Evolutionary conservation across 169 alveolate species (phyloP).

Genomic region (Eimeria necatrix): DNA sequence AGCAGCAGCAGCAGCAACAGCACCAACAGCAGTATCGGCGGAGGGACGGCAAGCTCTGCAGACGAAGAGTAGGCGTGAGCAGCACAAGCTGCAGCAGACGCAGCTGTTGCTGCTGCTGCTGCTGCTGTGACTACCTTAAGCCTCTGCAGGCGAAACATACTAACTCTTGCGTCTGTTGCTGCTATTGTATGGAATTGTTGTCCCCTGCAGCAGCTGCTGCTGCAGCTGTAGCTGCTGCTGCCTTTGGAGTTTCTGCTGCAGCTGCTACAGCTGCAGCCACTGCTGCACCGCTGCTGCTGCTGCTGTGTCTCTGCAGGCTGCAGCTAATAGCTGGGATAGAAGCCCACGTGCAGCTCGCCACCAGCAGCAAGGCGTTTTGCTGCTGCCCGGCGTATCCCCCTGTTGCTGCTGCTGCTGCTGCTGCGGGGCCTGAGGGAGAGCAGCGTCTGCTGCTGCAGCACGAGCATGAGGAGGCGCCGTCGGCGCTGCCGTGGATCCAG

Average conservation of each 20-base stretch:
- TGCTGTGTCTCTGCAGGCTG: neutral
- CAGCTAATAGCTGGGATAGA: conserved; percentile 66
- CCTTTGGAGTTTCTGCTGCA: neutral
- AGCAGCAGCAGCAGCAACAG: conserved; percentile 11
- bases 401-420: neutral
- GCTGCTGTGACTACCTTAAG: neutral
- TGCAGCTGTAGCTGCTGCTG: neutral
- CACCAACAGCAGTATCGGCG: conserved; percentile 20
- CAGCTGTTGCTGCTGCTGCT: neutral
- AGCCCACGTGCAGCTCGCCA: conserved; percentile 79
- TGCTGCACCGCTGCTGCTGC: neutral
- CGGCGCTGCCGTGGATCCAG: neutral
- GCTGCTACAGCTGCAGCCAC: neutral
- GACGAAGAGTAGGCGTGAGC: neutral
- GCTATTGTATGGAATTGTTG: too few relatives aligned
- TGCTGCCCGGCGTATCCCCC: conserved; percentile 35
- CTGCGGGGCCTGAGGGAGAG: neutral
- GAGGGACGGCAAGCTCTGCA: neutral
- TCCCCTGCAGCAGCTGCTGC: neutral
- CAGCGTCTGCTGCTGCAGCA: neutral
- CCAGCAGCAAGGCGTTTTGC: conserved; percentile 74
- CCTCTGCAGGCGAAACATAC: too few relatives aligned
- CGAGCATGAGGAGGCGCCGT: neutral
- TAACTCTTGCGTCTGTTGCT: too few relatives aligned
- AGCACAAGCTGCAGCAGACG: neutral